Percentiles rank a stretch among this genome's conserved stretches.
phyloP scores from a whole-genome alignment of 345 rosid genomes.

The Linum usitatissimum region DNA sequence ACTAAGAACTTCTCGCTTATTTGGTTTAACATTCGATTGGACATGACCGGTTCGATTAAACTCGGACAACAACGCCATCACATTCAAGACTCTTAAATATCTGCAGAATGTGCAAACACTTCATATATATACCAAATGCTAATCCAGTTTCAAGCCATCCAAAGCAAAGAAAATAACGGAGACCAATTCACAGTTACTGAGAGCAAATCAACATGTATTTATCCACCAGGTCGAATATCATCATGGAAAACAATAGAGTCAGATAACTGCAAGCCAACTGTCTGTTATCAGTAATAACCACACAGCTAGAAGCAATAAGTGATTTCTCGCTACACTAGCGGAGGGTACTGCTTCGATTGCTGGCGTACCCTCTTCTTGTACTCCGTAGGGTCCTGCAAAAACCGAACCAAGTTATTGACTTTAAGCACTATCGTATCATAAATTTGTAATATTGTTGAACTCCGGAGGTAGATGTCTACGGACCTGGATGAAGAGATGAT shows the following conservation, averaged over 20 bases:
- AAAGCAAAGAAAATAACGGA: background rate
- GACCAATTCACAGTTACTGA: background rate
- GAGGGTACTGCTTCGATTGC: conserved; percentile 4
- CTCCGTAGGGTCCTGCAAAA: conserved; percentile 1
- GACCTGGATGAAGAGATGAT: conserved; percentile 88
- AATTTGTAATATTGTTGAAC: background rate
- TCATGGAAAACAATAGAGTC: background rate
- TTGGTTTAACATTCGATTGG: too few relatives aligned
- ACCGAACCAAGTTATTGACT: background rate
- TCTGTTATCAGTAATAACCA: background rate
- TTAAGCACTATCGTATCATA: too few relatives aligned
- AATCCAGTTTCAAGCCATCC: background rate
- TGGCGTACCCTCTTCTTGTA: conserved; percentile 7
- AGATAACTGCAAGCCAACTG: background rate
- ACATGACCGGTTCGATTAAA: too few relatives aligned
- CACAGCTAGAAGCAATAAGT: background rate
- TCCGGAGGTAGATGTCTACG: background rate
- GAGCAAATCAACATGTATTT: background rate
- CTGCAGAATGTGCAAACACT: background rate
- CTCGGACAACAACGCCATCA: too few relatives aligned
- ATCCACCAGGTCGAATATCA: background rate
- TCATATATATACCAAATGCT: background rate
- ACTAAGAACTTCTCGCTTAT: too few relatives aligned
- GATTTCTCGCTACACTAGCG: background rate
- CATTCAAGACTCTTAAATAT: too few relatives aligned